Base-by-base conservation (phyloP, 495 filamentous ascomycete species). In the Daldinia caldariorum region DNA sequence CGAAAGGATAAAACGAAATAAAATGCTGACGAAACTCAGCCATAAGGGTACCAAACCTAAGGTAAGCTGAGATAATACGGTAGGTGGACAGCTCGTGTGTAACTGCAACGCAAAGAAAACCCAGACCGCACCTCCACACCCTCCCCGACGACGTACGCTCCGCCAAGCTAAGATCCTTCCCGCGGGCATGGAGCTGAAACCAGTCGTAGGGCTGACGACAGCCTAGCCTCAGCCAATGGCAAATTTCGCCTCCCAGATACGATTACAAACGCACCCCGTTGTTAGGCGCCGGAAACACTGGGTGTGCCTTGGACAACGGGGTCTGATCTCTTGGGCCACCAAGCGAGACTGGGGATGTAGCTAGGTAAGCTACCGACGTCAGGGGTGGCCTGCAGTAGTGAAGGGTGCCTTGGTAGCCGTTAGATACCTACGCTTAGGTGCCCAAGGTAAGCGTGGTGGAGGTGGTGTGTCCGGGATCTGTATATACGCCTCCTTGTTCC, bases 181-280 rank as follows among this genome's bases (percentile, higher is more conserved):
- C 54, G 58, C 37, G 50, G 57, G 22, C 26, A 59, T 53, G 54
- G 60, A 20, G 38, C 34, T 26, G 20, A 3, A 29, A 14, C 51
- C 60, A 64, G 59, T 32, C 64, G n/a, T 68, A 72, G 49, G 64
- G 64, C 64, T 72, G 60, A 56, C 61, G 43, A 35, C 20, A 54
- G 13, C 12, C 1, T 14, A 31, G 18, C 6, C 26, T 49, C 39
- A 41, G n/a, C 58, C 67, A 60, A 37, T 22, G 26, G 47, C 38
- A 43, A 22, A n/a, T 20, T 14, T 32, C 31, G 26, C 45, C 16
- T 60, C 53, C 34, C 31, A 26, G 41, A 61, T 38, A 26, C 39
- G 58, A 38, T 50, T 16, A 38, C 34, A 12, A 53, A 53, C 49
- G 29, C 43, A 47, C 12, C 43, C 26, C 26, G 26, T 26, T 3